Evolutionary conservation across 2,329 filamentous ascomycete genomes (phyloP), one percentile per base, ranked within the genome.

Genomic region (Botrytis elliptica): DNA sequence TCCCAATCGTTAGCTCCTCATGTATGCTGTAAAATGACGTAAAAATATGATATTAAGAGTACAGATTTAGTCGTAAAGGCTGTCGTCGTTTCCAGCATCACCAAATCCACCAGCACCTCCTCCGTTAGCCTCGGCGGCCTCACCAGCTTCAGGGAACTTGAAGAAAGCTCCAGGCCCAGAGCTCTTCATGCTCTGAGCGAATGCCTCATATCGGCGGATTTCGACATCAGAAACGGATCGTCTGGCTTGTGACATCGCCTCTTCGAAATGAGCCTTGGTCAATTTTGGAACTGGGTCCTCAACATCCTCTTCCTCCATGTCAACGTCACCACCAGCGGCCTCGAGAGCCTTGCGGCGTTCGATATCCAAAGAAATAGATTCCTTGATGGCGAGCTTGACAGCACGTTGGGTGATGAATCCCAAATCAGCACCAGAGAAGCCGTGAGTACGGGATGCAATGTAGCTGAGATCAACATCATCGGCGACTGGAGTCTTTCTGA

Each of bases 161-260:
- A 99, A 99, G 89, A 96, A 98, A 79, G 93, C 94, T 81, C 95
- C 95, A 57, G 95, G 95, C 70, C 94, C 95, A 75, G 93, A 91
- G 83, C 97, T 97, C 93, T 99, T 99, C 94, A 99, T 97, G 83
- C 95, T 95, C 86, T 98, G 95, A 59, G 95, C 93, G 81, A 99
- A 99, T 7, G 96, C 95, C 88, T 99, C 96, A 85, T 99, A 99
- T 75, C 95, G 92, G 81, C 96, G 93, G 80, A 99, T 97, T 88
- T 99, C 96, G 36, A 98, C 95, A 79, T 99, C 96, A 73, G 90
- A 95, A 79, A 99, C 96, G 42, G 96, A 98, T 82, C 93, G 91
- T 84, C 96, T 92, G 77, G 96, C 96, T 84, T 92, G 91, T 84
- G 93, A 91, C 96, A 99, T 99, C 63, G 96, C 96, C 88, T 99